A percentile compares a stretch with the other conserved stretches of the same genome.
These are phyloP conservation scores for Syncephalis plumigaleata DNA, from an alignment of 371 early-diverging fungal species.

Conservation along the genomic window DNA sequence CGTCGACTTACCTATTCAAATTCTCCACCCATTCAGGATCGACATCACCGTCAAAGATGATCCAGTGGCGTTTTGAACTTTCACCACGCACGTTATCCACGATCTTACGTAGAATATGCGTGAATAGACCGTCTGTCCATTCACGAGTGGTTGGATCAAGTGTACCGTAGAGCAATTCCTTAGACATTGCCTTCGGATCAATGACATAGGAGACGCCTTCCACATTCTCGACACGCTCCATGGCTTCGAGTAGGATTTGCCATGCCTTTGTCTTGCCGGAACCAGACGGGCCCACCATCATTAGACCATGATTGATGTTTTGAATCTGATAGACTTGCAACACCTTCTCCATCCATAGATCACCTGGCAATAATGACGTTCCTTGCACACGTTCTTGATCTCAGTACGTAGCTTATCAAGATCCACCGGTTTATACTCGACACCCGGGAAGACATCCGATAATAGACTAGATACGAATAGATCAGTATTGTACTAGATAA, in stretches of 20 bases:
- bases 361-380: constrained; percentile 58
- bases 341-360: constrained; percentile 89
- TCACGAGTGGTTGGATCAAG: constrained; percentile 96
- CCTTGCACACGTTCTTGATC: constrained; percentile 59
- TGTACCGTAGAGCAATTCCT: constrained; percentile 90
- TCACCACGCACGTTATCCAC: constrained; percentile 97
- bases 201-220: constrained; percentile 89
- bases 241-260: constrained; percentile 74
- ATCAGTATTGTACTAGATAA: background rate
- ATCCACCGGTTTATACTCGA: constrained; percentile 66
- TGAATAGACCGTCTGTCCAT: constrained; percentile 98
- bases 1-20: too few relatives aligned
- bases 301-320: constrained; percentile 94
- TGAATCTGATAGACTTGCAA: constrained; percentile 95
- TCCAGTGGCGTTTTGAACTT: constrained; percentile 87
- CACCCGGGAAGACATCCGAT: constrained; percentile 92
- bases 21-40: constrained; percentile 99
- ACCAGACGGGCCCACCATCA: constrained; percentile 98
- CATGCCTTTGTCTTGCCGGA: constrained; percentile 90
- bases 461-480: constrained; percentile 36
- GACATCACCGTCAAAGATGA: constrained; percentile 98
- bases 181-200: constrained; percentile 95
- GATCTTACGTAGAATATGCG: constrained; percentile 90
- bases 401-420: constrained; percentile 56
- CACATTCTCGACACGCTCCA: constrained; percentile 72